Evolutionary conservation across 1,284 basidiomycete species (phyloP).

Genomic region (Coriolopsis trogii): DNA sequence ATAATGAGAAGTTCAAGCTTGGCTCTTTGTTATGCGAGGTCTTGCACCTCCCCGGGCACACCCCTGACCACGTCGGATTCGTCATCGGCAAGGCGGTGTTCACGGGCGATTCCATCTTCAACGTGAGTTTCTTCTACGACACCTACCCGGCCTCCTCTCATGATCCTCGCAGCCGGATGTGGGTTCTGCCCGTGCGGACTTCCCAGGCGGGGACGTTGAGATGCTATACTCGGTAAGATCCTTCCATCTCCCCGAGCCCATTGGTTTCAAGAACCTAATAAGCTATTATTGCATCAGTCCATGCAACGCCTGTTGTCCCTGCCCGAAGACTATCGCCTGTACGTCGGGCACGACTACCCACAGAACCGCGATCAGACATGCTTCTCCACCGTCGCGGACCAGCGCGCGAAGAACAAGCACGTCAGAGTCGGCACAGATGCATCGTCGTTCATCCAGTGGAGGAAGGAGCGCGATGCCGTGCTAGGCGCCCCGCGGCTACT

Average conservation of each 20-base stretch:
- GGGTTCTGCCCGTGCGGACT: slow-evolving; percentile 44
- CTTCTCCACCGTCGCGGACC: slow-evolving; percentile 41
- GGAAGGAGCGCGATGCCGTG: slow-evolving; percentile 37
- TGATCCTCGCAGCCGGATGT: slow-evolving; percentile 37
- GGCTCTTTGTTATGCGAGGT: slow-evolving; percentile 37
- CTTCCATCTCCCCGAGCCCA: slow-evolving; percentile 4
- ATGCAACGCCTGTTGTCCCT: slow-evolving; percentile 28
- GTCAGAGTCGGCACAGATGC: slow-evolving; percentile 36
- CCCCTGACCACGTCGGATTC: slow-evolving; percentile 43
- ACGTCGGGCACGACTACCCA: slow-evolving; percentile 47
- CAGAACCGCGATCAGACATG: slow-evolving; percentile 35
- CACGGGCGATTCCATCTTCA: slow-evolving; percentile 46
- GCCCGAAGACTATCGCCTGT: slow-evolving; percentile 40
- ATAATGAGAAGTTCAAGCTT: slow-evolving; percentile 40
- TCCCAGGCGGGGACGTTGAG: slow-evolving; percentile 43
- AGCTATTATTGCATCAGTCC: no score
- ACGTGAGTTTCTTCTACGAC: slow-evolving; percentile 30
- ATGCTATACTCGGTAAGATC: slow-evolving; percentile 38
- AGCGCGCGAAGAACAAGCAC: slow-evolving; percentile 39
- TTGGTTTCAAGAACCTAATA: slow-evolving; percentile 11
- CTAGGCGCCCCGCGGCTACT: slow-evolving; percentile 40
- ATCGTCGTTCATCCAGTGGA: slow-evolving; percentile 37
- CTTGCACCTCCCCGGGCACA: slow-evolving; percentile 42
- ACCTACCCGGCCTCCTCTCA: not conserved
- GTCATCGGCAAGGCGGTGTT: slow-evolving; percentile 43